Conservation (phyloP, 75 land plant species). For the Cryptomeria japonica region DNA sequence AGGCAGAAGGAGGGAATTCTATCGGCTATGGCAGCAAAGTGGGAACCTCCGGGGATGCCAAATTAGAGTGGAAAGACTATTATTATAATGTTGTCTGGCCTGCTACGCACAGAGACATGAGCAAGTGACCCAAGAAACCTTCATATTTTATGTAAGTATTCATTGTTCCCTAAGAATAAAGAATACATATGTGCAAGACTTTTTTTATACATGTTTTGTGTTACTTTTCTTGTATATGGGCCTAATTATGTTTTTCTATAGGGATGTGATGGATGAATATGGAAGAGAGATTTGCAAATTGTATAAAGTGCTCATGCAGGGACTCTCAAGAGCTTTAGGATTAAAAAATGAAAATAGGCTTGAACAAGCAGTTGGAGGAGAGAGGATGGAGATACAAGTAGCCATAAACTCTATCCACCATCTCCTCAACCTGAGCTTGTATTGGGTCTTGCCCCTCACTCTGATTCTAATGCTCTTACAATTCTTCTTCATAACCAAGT, state of each 20-base stretch:
- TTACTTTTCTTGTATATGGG: too few species aligned
- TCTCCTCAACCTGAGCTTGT: slow-evolving; percentile 63
- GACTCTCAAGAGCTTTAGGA: slow-evolving; percentile 48
- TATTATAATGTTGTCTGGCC: too few species aligned
- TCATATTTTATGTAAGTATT: too few species aligned
- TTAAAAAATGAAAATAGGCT: slow-evolving; percentile 25
- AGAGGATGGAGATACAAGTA: slow-evolving; percentile 31
- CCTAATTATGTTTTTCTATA: slow-evolving; percentile 3
- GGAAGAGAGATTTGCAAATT: slow-evolving; percentile 32
- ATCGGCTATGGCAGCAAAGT: too few species aligned
- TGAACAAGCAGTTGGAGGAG: slow-evolving; percentile 41
- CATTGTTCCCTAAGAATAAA: too few species aligned
- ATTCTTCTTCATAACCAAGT: slow-evolving; percentile 59
- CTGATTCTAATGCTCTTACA: slow-evolving; percentile 53
- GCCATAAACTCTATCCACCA: slow-evolving; percentile 76
- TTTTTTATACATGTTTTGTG: too few species aligned
- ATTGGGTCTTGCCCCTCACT: slow-evolving; percentile 55
- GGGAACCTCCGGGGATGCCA: too few species aligned
- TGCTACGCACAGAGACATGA: too few species aligned
- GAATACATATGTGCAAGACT: too few species aligned
- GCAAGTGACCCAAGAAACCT: too few species aligned
- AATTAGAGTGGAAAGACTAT: too few species aligned
- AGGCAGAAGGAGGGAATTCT: too few species aligned
- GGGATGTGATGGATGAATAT: slow-evolving; percentile 55
- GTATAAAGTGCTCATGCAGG: slow-evolving; percentile 34